Conservation (phyloP, 1,284 basidiomycete genomes). For the Vanrija humicola region DNA sequence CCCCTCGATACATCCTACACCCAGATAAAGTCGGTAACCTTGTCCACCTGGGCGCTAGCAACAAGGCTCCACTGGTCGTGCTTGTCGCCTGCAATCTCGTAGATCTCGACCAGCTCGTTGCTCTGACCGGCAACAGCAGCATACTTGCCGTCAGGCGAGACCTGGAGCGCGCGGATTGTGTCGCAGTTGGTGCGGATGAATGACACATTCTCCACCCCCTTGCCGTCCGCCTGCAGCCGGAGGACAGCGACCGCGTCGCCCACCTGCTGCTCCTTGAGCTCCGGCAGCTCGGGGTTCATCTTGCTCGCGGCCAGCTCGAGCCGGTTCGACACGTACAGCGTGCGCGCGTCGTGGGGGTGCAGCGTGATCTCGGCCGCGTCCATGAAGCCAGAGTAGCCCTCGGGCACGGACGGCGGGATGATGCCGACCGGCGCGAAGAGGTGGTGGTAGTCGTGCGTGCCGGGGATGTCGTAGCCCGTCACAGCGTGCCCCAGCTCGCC, state of each 20-base stretch:
- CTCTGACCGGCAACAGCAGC: conserved; percentile 42
- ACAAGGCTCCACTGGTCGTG: conserved; percentile 49
- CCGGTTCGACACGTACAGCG: conserved; percentile 46
- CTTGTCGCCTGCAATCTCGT: conserved; percentile 24
- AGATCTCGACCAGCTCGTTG: conserved; percentile 41
- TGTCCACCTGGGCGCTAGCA: conserved; percentile 62
- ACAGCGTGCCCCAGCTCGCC: conserved; percentile 41
- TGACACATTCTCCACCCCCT: conserved; percentile 23
- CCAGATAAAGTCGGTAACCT: conserved; percentile 49
- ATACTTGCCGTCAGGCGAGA: conserved; percentile 42
- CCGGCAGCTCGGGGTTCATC: conserved; percentile 21
- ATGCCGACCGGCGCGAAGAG: conserved; percentile 14
- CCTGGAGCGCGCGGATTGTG: conserved; percentile 38
- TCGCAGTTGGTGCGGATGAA: conserved; percentile 38
- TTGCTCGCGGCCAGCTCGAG: conserved; percentile 34
- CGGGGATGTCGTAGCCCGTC: conserved; percentile 32
- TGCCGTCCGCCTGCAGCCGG: conserved; percentile 24
- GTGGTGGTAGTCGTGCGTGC: conserved; percentile 18
- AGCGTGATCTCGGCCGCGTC: conserved; percentile 40
- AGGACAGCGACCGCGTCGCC: conserved; percentile 45
- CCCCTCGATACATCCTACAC: conserved; percentile 12
- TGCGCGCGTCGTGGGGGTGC: conserved; percentile 26
- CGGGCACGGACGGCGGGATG: conserved; percentile 35
- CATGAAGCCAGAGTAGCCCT: conserved; percentile 25
- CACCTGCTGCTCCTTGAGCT: conserved; percentile 15